These are phyloP conservation scores for Rhizopogon salebrosus DNA, from an alignment of 768 basidiomycete genomes.

Conservation along the genomic window DNA sequence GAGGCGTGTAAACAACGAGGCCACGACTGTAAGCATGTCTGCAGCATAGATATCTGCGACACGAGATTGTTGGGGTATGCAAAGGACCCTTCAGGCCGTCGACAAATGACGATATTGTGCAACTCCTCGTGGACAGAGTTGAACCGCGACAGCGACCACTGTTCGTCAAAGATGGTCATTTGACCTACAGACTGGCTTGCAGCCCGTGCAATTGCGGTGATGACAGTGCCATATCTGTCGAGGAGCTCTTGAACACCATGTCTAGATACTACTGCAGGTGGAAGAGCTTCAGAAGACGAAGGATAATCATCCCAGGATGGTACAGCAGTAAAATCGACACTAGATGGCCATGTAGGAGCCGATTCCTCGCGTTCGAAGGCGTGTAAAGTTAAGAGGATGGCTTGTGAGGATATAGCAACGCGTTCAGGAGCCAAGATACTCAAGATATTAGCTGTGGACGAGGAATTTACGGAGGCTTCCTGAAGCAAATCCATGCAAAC, in stretches of 20 bases:
- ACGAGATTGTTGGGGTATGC: constrained; percentile 60
- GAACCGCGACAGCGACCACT: constrained; percentile 63
- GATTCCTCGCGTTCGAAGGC: constrained; percentile 66
- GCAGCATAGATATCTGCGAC: constrained; percentile 66
- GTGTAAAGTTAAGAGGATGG: constrained; percentile 68
- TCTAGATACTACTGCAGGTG: constrained; percentile 50
- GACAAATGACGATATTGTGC: constrained; percentile 60
- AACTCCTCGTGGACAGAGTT: constrained; percentile 54
- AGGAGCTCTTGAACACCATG: constrained; percentile 70
- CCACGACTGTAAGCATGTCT: constrained; percentile 78
- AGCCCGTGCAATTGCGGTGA: constrained; percentile 50
- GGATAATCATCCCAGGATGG: constrained; percentile 61
- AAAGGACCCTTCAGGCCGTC: constrained; percentile 57
- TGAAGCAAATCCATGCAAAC: constrained; percentile 78
- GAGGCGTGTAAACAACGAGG: constrained; percentile 69
- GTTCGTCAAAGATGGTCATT: constrained; percentile 84
- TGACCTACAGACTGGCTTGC: constrained; percentile 63
- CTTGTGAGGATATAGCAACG: constrained; percentile 68
- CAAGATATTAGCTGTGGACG: constrained; percentile 31
- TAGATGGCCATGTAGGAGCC: constrained; percentile 76
- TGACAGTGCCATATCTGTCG: constrained; percentile 52
- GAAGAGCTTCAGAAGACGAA: constrained; percentile 58
- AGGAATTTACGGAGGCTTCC: constrained; percentile 46
- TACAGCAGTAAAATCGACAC: constrained; percentile 55
- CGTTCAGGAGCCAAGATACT: constrained; percentile 63